Conservation (phyloP, 805 yeast species). For the Wickerhamomyces silvicola region DNA sequence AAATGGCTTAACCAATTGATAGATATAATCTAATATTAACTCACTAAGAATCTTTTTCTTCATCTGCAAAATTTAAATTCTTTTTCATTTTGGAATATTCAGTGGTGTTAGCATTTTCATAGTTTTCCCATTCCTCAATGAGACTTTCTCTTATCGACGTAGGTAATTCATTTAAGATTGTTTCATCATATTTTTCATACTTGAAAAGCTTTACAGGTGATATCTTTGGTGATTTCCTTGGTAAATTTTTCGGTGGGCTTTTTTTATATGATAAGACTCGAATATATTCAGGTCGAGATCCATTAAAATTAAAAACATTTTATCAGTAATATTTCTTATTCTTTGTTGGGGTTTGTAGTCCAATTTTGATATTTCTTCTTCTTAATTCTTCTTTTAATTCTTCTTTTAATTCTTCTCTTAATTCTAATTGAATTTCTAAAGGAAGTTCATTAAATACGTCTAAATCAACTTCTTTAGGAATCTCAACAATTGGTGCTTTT, state of each 20-base stretch:
- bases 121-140: constrained; percentile 14
- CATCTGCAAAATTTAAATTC: background rate
- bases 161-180: constrained; percentile 21
- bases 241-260: constrained; percentile 9
- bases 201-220: constrained; percentile 1
- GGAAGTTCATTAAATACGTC: constrained; percentile 65
- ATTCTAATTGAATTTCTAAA: constrained; percentile 52
- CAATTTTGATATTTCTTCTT: constrained; percentile 29
- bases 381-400: constrained; percentile 53
- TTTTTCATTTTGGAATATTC: constrained; percentile 11
- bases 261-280: constrained; percentile 11
- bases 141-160: constrained; percentile 12
- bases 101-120: constrained; percentile 8
- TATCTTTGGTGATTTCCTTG: constrained; percentile 9
- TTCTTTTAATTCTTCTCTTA: constrained; percentile 42
- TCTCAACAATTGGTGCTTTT: constrained; percentile 13
- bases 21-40: constrained; percentile 11
- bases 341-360: constrained; percentile 17
- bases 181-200: constrained; percentile 13
- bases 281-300: constrained; percentile 7
- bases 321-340: constrained; percentile 15
- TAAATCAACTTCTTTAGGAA: constrained; percentile 46
- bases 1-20: constrained; percentile 4
- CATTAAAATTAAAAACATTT: constrained; percentile 14
- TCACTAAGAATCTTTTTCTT: constrained; percentile 2